Base-by-base conservation (phyloP, 2,329 filamentous ascomycete genomes). In the Penicillium thymicola region DNA sequence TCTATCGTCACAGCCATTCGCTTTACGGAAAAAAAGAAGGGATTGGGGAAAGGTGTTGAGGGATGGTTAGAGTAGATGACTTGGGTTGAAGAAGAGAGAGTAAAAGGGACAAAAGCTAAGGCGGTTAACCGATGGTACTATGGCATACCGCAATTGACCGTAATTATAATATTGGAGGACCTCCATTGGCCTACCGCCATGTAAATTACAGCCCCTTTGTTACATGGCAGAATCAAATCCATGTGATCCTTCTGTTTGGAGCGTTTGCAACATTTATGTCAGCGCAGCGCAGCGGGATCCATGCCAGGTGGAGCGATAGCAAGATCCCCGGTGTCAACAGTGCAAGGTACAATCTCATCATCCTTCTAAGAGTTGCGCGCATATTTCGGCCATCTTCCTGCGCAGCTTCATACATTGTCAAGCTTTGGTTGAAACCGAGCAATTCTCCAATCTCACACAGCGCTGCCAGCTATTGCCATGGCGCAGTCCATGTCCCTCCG, bases 401-500 rank as follows among this genome's bases (percentile, higher is more conserved):
- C 28, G 48, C 42, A 55, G 21, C 34, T 45, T 23, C 55, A 43
- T 52, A 61, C 65, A 64, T 64, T 64, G 63, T 67, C 65, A 65
- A 59, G 51, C 41, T 58, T 34, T 49, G 43, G 38, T 48, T 49
- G 13, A 43, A 49, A 40, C 42, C 38, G 47, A 57, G 49, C 41
- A 51, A 59, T 13, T 45, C 46, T 51, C 56, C 57, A 65, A 65
- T 44, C 53, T 38, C 36, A 51, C 34, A 55, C 47, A 36, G 49
- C 54, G 57, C 55, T 58, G 49, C 54, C 58, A 57, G 40, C 50
- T 60, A 58, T 61, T 70, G 75, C 62, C 63, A 87, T 86, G 83
- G 80, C 81, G 63, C 74, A 76, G 60, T 75, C 81, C 57, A 80
- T 81, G 70, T 85, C 84, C 66, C 81, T 90, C 64, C 81, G 87